A percentile compares a stretch with the other conserved stretches of the same genome.
Conservation (phyloP, 371 early-diverging fungal genomes). For the Cokeromyces recurvatus region DNA sequence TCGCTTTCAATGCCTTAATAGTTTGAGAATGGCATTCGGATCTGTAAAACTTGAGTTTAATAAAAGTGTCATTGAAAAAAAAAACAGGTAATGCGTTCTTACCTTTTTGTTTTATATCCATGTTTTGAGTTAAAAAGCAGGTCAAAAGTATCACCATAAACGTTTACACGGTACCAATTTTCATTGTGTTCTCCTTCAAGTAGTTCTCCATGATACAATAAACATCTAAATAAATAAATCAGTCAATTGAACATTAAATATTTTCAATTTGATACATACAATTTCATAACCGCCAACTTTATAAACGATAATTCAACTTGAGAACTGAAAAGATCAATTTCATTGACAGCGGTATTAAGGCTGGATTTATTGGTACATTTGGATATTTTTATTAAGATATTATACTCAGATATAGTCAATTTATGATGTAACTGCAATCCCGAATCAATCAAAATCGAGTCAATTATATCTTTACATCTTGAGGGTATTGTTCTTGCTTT, state of each 20-base stretch:
- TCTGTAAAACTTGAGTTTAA: too few species aligned
- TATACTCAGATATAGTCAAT: slow-evolving; percentile 8
- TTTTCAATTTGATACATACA: slow-evolving; percentile 10
- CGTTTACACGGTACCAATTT: slow-evolving; percentile 7
- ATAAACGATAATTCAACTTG: slow-evolving; percentile 11
- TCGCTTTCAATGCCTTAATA: too few species aligned
- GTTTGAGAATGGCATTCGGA: too few species aligned
- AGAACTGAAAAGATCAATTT: slow-evolving; percentile 8
- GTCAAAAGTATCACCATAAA: too few species aligned
- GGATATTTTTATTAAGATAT: slow-evolving; percentile 5
- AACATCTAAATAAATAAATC: slow-evolving; percentile 8
- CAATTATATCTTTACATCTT: slow-evolving; percentile 12
- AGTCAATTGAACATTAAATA: slow-evolving; percentile 7
- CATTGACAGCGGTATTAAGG: slow-evolving; percentile 5
- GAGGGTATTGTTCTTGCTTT: slow-evolving; percentile 11
- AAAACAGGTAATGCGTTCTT: too few species aligned
- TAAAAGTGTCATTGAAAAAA: too few species aligned
- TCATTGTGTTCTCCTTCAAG: slow-evolving; percentile 8
- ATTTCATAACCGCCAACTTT: slow-evolving; percentile 8
- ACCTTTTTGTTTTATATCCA: too few species aligned
- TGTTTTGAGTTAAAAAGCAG: too few species aligned
- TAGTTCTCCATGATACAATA: slow-evolving; percentile 3
- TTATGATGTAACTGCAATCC: slow-evolving; percentile 7
- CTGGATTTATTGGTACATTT: slow-evolving; percentile 1
- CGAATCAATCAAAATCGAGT: slow-evolving; percentile 14